phyloP scores from a whole-genome alignment of 164 flowering plant species.

The Cinnamomum micranthum region DNA sequence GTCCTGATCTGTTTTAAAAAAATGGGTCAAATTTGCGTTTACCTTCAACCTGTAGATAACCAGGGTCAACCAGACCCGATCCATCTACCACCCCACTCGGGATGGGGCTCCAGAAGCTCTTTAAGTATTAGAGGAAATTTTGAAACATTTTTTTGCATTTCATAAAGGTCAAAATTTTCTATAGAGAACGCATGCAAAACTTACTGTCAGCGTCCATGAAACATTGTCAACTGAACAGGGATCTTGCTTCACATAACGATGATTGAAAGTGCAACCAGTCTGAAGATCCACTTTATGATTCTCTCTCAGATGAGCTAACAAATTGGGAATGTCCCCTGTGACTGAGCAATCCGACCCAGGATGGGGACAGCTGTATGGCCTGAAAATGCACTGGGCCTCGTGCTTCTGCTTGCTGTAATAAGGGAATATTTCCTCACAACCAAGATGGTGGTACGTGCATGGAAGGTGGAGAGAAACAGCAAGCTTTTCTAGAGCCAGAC shows the following conservation, averaged over 20 bases:
- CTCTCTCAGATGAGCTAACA: conserved; percentile 23
- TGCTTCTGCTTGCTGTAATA: conserved; percentile 25
- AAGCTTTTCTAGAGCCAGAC: conserved; percentile 25
- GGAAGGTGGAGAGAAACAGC: conserved; percentile 23
- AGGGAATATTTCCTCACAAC: conserved; percentile 25
- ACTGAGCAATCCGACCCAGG: conserved; percentile 26
- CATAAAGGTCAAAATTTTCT: too few relatives aligned
- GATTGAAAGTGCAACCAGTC: conserved; percentile 25
- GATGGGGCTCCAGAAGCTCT: too few relatives aligned
- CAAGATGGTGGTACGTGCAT: conserved; percentile 18
- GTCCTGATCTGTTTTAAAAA: too few relatives aligned
- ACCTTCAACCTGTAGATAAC: too few relatives aligned
- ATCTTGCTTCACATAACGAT: conserved; percentile 30
- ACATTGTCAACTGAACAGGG: conserved; percentile 25
- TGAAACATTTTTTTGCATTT: too few relatives aligned
- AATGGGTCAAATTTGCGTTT: too few relatives aligned
- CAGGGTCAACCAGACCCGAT: too few relatives aligned
- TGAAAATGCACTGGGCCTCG: conserved; percentile 21
- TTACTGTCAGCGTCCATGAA: conserved; percentile 31
- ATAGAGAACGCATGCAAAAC: background rate
- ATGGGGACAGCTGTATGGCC: conserved; percentile 29
- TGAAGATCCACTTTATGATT: conserved; percentile 29
- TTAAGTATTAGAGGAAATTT: too few relatives aligned
- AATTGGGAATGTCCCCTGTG: conserved; percentile 19
- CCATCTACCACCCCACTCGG: too few relatives aligned